Evolutionary conservation across 2,329 filamentous ascomycete genomes (phyloP), one percentile per base, ranked within the genome.

Genomic region (Nannizzia gypsea): DNA sequence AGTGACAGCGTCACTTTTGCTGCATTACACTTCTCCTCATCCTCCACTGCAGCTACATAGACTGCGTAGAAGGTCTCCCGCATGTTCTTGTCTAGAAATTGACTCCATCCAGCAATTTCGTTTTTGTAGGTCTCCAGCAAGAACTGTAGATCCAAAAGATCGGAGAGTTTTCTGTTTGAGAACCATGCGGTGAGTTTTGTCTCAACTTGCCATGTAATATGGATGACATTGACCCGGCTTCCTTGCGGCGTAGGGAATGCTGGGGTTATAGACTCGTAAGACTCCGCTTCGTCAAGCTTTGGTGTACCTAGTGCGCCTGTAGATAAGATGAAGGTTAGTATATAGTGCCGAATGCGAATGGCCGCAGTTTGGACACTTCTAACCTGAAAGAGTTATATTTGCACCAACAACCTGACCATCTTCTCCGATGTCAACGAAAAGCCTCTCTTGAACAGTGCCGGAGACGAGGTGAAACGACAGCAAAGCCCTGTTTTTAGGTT

Each of bases 221-320:
- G 48, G 22, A 59, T 61, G 38, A 61, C 60, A 6, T 55, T 59
- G 11, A 61, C 60, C 31, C 15, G 48, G 8, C 46, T 42, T 4
- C 57, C 60, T 56, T 59, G 56, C n/a, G 60, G 60, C 31, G 60
- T 59, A 17, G 55, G n/a, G 17, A 61, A 56, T 34, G 57, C 24
- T 17, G 60, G 48, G 56, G 20, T 50, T 22, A 59, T 61, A 36
- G 36, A 20, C 56, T 61, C 60, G 34, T 46, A 61, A n/a, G 57
- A 56, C 2, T 48, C 46, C 34, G 31, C 36, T 36, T 56, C 20
- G 5, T 57, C 31, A 8, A 59, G 59, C 15, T 42, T 42, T 17
- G 38, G 38, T n/a, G 38, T 42, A 2, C n/a, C 38, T 42, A 42
- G 6, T 8, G n/a, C n/a, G 38, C 38, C 38, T 42, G 6, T 42